Base-by-base conservation (phyloP, 2,329 filamentous ascomycete genomes). In the Coniochaeta hoffmannii region DNA sequence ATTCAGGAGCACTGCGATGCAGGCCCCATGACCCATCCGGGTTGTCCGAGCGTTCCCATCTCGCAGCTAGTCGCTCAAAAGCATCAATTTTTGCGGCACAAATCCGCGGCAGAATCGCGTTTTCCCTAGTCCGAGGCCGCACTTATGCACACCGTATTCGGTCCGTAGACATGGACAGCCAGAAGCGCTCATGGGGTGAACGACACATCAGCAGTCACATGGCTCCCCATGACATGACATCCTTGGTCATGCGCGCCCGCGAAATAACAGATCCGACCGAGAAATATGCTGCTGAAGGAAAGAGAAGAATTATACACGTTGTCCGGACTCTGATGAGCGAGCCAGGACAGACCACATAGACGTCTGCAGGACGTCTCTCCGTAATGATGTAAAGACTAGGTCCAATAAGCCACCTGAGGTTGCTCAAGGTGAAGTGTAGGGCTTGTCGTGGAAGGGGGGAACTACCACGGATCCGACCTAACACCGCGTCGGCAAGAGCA, bases 281-380 rank as follows among this genome's bases (percentile, higher is more conserved):
- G 12, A 46, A n/a, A 26, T 46, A 41, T 46, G 41, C 19, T 46
- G 41, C 22, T 46, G 22, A 46, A 46, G 24, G 41, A 46, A 46
- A 28, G 36, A 41, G 24, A 46, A 46, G 22, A 46, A 46, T 46
- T 26, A 46, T 46, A 46, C 41, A 46, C 41, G 41, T 46, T 46
- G 41, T 46, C 41, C 41, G 7, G 24, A 28, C 19, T 12, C n/a
- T 28, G 41, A 24, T n/a, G 19, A 15, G 22, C 24, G 11, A 24
- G 24, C 11, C 41, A 12, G 19, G 14, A 46, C 41, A 46, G 26
- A 5, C 36, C 41, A 46, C 22, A 22, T 22, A 46, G 41, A 46
- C 41, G 41, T 46, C 41, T n/a, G 24, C 41, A 15, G n/a, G 41
- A 46, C 41, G 41, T 22, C 41, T 46, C 12, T 46, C 41, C 41